Conservation (phyloP, 2,329 filamentous ascomycete species). For the Ilyonectria destructans region DNA sequence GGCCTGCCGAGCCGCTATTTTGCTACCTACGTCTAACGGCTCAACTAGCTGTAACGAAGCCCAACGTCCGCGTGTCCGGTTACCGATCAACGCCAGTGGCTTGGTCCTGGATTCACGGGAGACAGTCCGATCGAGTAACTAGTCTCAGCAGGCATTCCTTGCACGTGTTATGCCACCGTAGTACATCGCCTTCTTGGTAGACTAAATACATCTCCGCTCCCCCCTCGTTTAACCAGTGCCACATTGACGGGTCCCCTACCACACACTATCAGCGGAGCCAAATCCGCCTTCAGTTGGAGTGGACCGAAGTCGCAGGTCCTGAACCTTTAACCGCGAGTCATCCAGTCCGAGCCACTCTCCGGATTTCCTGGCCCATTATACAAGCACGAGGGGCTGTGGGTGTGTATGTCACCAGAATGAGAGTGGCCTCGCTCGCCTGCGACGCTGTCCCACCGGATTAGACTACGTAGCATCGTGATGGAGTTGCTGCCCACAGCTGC, state of each 20-base stretch:
- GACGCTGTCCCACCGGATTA: conserved; percentile 1
- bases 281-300: neutral
- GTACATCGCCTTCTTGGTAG: no score
- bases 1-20: neutral
- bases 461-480: neutral
- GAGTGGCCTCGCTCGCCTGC: neutral
- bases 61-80: neutral
- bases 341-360: neutral
- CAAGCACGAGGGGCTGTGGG: conserved; percentile 6
- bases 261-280: neutral
- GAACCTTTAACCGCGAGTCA: neutral
- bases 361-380: conserved; percentile 4
- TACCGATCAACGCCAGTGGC: neutral
- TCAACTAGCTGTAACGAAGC: neutral
- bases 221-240: neutral
- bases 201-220: neutral
- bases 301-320: neutral
- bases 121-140: neutral
- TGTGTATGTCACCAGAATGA: neutral
- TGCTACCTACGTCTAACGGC: neutral
- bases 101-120: neutral
- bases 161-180: no score
- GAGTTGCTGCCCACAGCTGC: neutral
- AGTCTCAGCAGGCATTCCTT: no score
- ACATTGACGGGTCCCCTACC: neutral